Conservation (phyloP, 2,329 filamentous ascomycete genomes). For the Colletotrichum tropicale region DNA sequence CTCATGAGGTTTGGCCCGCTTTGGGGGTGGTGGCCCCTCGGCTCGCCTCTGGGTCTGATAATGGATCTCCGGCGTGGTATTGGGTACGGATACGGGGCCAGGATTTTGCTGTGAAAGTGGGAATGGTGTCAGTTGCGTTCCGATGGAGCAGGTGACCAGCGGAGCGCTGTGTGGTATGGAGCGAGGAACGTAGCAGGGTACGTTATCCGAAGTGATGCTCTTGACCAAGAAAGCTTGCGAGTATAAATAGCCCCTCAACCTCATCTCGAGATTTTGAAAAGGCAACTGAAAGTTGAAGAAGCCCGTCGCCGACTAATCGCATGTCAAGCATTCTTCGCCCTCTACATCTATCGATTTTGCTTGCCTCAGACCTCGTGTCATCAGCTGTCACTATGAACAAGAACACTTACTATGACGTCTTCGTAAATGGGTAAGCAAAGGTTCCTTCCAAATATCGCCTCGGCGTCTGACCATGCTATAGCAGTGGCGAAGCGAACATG, state of each 20-base stretch:
- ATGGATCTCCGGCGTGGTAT: not conserved
- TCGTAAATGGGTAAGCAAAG: not conserved
- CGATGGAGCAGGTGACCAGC: not conserved
- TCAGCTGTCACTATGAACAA: accelerated
- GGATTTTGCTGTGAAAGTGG: not conserved
- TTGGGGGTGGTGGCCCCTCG: not conserved
- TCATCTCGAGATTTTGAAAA: not conserved
- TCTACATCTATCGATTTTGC: not conserved
- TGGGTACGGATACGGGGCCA: not conserved
- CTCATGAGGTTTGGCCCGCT: not conserved
- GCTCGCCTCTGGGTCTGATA: not conserved
- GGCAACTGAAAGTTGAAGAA: not conserved
- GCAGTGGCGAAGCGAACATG: not conserved
- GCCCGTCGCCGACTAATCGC: accelerated
- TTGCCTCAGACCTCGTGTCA: not conserved
- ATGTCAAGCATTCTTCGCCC: accelerated
- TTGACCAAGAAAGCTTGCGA: accelerated
- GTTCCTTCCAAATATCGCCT: no score
- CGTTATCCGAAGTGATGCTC: not conserved
- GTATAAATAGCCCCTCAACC: not conserved
- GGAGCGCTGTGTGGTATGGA: not conserved
- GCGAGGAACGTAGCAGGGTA: not conserved
- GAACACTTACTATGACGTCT: not conserved
- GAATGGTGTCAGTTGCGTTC: not conserved
- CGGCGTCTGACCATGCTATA: accelerated